Evolutionary conservation across 495 filamentous ascomycete genomes (phyloP).

Genomic region (Pseudoneurospora amorphoporcata): DNA sequence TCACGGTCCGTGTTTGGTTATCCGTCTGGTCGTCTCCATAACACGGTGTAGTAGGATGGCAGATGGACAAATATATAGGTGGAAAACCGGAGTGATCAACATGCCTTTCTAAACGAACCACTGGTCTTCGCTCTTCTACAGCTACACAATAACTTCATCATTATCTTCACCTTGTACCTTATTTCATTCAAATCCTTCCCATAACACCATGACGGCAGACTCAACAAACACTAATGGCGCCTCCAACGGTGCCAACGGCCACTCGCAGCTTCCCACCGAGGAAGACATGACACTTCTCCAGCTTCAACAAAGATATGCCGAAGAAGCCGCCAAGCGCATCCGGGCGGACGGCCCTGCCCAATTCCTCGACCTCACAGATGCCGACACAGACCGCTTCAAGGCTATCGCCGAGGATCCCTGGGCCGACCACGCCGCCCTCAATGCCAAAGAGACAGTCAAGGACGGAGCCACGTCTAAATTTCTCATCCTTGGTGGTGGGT

Average conservation of each 20-base stretch:
- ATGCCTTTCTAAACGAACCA: neutral
- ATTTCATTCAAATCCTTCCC: neutral
- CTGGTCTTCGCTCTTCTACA: neutral
- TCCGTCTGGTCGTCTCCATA: neutral
- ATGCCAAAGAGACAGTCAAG: constrained; percentile 18
- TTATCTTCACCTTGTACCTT: neutral
- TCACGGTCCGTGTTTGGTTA: neutral
- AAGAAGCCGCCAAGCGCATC: constrained; percentile 40
- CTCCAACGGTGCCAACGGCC: neutral
- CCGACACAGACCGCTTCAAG: constrained; percentile 21
- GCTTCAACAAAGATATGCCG: constrained; percentile 30
- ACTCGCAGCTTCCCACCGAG: neutral
- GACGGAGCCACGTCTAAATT: constrained; percentile 30
- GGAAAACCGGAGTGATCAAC: neutral
- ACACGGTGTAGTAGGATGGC: neutral
- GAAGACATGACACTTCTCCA: constrained; percentile 18
- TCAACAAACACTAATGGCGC: neutral
- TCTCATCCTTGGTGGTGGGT: constrained; percentile 42
- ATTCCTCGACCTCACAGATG: constrained; percentile 27
- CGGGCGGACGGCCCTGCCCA: constrained; percentile 30
- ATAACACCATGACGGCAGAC: neutral
- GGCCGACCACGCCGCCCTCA: constrained; percentile 31
- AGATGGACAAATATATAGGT: neutral
- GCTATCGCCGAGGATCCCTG: constrained; percentile 34
- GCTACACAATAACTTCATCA: neutral